Evolutionary conservation across 495 filamentous ascomycete species (phyloP), one percentile per base, ranked within the genome.

Genomic region (Bathelium albidoporum): DNA sequence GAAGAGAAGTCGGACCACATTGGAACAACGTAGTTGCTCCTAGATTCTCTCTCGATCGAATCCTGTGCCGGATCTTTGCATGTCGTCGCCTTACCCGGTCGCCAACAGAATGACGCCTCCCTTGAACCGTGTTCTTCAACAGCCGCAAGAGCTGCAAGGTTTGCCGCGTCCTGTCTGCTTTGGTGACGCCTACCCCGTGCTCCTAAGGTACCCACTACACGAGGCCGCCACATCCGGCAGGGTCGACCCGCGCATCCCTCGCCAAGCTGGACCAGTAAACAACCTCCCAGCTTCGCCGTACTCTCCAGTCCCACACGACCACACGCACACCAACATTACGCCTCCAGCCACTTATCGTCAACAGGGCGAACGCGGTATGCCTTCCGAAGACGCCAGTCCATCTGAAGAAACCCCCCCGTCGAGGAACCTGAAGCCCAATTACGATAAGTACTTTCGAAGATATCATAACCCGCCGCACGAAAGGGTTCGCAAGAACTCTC

Each of bases 401-500:
- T n/a, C n/a, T n/a, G n/a, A n/a, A 49, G 36, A 9, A 41, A 10
- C 36, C 36, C 9, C 10, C 18, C 18, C 36, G 9, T 41, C 36
- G 36, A 41, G 36, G 9, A 41, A 9, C 36, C 36, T 41, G 12
- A 49, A 49, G 22, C 14, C 16, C 10, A 18, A 49, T 29, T 55
- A 28, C 24, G 49, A 55, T 24, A 55, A 55, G 49, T 24, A 55
- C 16, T 29, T 55, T 20, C 49, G 49, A 28, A 24, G 49, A 55
- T n/a, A 12, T 29, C 24, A 55, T 16, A 55, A 26, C 4, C 5
- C 81, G 11, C 80, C 83, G 11, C 78, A 77, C 62, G 82, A 88
- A 52, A 79, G 82, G 32, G 75, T 90, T 24, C 72, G 74, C 18
- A 83, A 82, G 64, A 83, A 91, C 64, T 85, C 89, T 20, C 78